phyloP scores from a whole-genome alignment of 441 rosid genomes.

The Bruguiera hainesii region DNA sequence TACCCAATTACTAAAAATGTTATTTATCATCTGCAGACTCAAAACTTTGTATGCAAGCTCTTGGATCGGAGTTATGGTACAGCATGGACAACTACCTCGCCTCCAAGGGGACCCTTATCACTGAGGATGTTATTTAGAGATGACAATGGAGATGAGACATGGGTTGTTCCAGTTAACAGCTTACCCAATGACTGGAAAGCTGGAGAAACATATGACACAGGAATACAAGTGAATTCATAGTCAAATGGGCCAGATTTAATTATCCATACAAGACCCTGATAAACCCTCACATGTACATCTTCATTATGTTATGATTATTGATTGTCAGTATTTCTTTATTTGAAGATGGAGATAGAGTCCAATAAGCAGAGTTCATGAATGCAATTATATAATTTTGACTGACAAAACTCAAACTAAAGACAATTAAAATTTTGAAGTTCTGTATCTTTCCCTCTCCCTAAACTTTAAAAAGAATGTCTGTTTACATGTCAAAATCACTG shows the following conservation, averaged over 20 bases:
- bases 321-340: constrained; percentile 7
- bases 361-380: constrained; percentile 12
- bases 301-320: constrained; percentile 10
- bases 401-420: constrained; percentile 3
- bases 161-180: constrained; percentile 58
- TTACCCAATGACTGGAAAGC: constrained; percentile 60
- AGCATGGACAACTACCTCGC: constrained; percentile 58
- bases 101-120: constrained; percentile 53
- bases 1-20: neutral
- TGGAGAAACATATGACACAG: constrained; percentile 58
- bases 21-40: constrained; percentile 34
- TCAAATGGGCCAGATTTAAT: neutral
- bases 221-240: constrained; percentile 43
- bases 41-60: constrained; percentile 52
- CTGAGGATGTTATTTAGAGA: constrained; percentile 61
- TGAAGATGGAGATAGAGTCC: neutral
- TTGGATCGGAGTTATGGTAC: constrained; percentile 62
- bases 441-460: neutral
- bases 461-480: neutral
- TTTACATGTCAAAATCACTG: constrained; percentile 12
- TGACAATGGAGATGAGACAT: constrained; percentile 51
- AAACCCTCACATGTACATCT: constrained; percentile 9
- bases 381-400: constrained; percentile 22
- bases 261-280: neutral
- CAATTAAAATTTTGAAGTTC: neutral